Conservation (phyloP, 805 yeast species). For the Sporopachydermia lactativora region DNA sequence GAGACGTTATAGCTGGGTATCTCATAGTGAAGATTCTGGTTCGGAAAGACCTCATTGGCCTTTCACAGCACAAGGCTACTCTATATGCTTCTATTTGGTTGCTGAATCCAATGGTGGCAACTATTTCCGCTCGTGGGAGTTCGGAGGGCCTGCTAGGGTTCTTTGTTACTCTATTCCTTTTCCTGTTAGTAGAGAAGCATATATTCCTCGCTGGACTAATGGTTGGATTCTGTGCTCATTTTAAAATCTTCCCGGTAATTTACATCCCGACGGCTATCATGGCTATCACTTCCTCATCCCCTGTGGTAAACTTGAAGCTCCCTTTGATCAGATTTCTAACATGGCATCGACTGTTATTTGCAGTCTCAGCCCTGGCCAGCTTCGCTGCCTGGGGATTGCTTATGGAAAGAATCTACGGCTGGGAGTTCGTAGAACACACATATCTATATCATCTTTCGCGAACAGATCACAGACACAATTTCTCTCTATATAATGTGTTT, state of each 20-base stretch:
- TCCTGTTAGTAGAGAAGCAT: conserved; percentile 17
- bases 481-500: conserved; percentile 70
- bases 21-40: conserved; percentile 33
- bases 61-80: conserved; percentile 21
- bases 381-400: conserved; percentile 32
- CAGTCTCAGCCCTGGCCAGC: conserved; percentile 26
- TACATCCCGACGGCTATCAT: conserved; percentile 63
- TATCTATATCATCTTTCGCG: conserved; percentile 74
- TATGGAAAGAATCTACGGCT: conserved; percentile 63
- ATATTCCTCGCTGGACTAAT: conserved; percentile 29
- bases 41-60: conserved; percentile 10
- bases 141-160: conserved; percentile 84
- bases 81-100: conserved; percentile 60
- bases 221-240: conserved; percentile 73
- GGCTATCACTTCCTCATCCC: conserved; percentile 18
- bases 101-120: conserved; percentile 86
- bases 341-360: conserved; percentile 26
- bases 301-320: conserved; percentile 7
- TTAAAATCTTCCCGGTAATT: conserved; percentile 85
- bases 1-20: conserved; percentile 74
- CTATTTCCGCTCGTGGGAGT: conserved; percentile 87
- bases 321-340: conserved; percentile 24
- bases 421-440: conserved; percentile 61
- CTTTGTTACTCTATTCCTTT: conserved; percentile 42
- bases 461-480: conserved; percentile 90